These are phyloP conservation scores for Mortierella sp. DNA, from an alignment of 371 early-diverging fungal species.

Conservation along the genomic window DNA sequence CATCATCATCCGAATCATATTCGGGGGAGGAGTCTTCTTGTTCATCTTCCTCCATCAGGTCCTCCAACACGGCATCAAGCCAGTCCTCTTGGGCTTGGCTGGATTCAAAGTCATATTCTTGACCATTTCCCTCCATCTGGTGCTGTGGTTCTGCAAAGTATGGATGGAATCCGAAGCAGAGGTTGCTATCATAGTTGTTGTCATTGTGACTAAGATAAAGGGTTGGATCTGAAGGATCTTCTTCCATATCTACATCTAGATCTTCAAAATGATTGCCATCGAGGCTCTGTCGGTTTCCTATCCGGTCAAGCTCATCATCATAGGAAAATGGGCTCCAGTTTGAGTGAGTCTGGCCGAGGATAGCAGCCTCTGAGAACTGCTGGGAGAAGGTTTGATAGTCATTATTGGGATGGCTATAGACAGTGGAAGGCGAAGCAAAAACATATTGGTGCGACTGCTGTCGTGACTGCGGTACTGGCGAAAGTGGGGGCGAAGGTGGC, in stretches of 20 bases:
- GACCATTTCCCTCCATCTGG: conserved; percentile 12
- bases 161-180: conserved; percentile 2
- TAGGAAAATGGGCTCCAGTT: conserved; percentile 40
- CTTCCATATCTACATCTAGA: conserved; percentile 42
- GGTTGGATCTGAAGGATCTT: conserved; percentile 10
- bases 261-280: conserved; percentile 5
- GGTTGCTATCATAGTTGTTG: neutral
- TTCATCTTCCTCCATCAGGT: conserved; percentile 51
- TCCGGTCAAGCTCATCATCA: conserved; percentile 49
- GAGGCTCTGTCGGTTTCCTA: neutral
- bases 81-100: conserved; percentile 51
- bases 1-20: conserved; percentile 18
- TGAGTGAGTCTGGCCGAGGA: conserved; percentile 1
- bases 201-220: neutral
- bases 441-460: neutral
- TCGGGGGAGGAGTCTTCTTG: conserved; percentile 24
- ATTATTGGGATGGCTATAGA: neutral
- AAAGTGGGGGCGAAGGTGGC: conserved; percentile 18
- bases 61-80: conserved; percentile 50
- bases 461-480: conserved; percentile 20
- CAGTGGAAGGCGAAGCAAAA: neutral
- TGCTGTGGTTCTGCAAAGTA: conserved; percentile 11
- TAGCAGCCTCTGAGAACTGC: neutral
- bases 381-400: conserved; percentile 9
- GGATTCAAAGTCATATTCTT: conserved; percentile 28